These are phyloP conservation scores for Pythium volutum DNA, from an alignment of 352 stramenopile species.

Conservation along the genomic window DNA sequence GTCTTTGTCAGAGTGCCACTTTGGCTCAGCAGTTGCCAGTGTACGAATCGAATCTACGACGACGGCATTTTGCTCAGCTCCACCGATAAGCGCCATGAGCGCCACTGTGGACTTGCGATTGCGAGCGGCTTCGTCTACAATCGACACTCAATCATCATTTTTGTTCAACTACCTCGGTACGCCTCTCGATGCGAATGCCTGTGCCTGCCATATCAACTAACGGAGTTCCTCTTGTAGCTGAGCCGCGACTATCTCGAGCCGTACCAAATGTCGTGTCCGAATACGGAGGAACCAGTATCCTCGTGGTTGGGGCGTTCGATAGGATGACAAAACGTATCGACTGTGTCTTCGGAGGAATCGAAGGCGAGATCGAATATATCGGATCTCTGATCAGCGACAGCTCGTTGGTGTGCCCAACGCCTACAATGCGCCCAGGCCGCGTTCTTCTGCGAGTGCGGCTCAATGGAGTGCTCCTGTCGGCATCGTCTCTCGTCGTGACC, in stretches of 20 bases:
- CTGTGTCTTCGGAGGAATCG: slow-evolving; percentile 1
- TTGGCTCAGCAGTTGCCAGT: background rate
- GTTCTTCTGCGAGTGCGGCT: slow-evolving; percentile 2
- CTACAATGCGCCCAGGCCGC: slow-evolving; percentile 8
- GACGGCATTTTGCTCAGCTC: slow-evolving; percentile 5
- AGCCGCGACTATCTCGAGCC: slow-evolving; percentile 5
- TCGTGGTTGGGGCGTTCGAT: slow-evolving; percentile 13
- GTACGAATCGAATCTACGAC: slow-evolving; percentile 1
- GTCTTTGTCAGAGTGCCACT: background rate
- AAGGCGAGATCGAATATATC: background rate
- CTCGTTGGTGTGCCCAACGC: slow-evolving; percentile 3
- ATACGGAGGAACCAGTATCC: slow-evolving; percentile 8
- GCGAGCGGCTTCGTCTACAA: background rate
- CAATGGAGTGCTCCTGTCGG: background rate
- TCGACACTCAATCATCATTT: background rate
- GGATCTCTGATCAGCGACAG: slow-evolving; percentile 5
- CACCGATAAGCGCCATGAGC: background rate
- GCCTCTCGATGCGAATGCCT: background rate
- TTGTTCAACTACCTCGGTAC: slow-evolving; percentile 12
- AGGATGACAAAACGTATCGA: background rate
- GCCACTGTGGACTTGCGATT: background rate
- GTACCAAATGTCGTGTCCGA: slow-evolving; percentile 10
- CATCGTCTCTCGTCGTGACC: background rate
- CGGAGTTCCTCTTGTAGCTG: background rate
- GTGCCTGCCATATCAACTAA: background rate